Evolutionary conservation across 129 eudicot species (phyloP), one percentile per base, ranked within the genome.

Genomic region (Helianthus tuberosus): DNA sequence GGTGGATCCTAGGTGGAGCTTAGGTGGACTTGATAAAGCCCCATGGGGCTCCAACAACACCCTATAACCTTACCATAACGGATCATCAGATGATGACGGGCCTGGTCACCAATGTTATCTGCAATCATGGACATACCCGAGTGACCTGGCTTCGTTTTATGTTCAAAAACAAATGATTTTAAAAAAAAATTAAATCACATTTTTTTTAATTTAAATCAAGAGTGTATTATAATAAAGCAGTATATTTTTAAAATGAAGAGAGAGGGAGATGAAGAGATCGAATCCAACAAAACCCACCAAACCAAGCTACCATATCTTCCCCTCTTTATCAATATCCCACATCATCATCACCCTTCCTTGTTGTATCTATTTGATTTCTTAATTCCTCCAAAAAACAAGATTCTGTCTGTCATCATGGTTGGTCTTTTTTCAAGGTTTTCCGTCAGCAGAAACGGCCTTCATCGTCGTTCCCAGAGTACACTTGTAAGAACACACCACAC

Each of bases 401-500:
- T 17, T 11, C 51, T 11, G 5, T 11, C 51, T 11, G 5, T 36
- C 50, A 46, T 1, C 4, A 81, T 89, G 97, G 97, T 92, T 74
- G 96, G 97, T 53, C 79, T 92, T 55, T 92, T 92, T 71, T 92
- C 98, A 9, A 85, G 93, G 66, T 92, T 89, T 84, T 83, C 96
- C 53, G 89, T 78, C 51, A 84, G 80, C 71, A 89, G 81, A 78
- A 78, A 76, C 80, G 89, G 88, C 23, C 47, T 43, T 8, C 93
- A 92, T 81, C 91, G 98, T 43, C 82, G 98, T 6, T 77, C 91
- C 9, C 96, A 92, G 75, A 87, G 93, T 73, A 88, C 98, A 27
- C 89, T 92, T 47, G 98, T 92, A 79, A 91, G 87, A 50, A 50
- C 16, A 50, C 16, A 5, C 10, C 16, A 50, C 16, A 5, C 10